Percentiles rank a stretch among this genome's conserved stretches.
Evolutionary conservation across 2,329 filamentous ascomycete species (phyloP).

Genomic region (Apiospora rasikravindrae): DNA sequence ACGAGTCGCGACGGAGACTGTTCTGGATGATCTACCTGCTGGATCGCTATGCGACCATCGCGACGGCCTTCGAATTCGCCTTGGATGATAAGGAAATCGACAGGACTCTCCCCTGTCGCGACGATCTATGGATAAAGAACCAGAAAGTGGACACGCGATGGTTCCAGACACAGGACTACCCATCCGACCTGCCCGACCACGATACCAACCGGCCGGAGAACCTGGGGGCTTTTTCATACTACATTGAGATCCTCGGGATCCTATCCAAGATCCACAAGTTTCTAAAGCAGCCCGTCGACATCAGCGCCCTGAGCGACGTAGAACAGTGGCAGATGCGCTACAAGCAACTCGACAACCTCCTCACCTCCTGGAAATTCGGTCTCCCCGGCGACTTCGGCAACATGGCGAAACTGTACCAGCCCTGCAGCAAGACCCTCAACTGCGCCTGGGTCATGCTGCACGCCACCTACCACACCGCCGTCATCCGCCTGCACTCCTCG

Average conservation of each 20-base stretch:
- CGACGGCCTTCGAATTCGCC: slow-evolving; percentile 91
- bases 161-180: slow-evolving; percentile 65
- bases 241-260: slow-evolving; percentile 87
- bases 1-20: slow-evolving; percentile 80
- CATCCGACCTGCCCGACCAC: slow-evolving; percentile 59
- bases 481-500: slow-evolving; percentile 89
- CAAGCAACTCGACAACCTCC: slow-evolving; percentile 79
- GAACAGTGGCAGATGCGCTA: slow-evolving; percentile 90
- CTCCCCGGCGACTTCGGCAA: slow-evolving; percentile 85
- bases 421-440: slow-evolving; percentile 71
- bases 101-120: slow-evolving; percentile 82
- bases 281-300: slow-evolving; percentile 87
- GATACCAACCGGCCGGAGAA: slow-evolving; percentile 76
- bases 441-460: slow-evolving; percentile 92
- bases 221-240: slow-evolving; percentile 85
- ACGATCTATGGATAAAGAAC: slow-evolving; percentile 85
- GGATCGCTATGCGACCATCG: slow-evolving; percentile 87
- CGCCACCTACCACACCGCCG: slow-evolving; percentile 85
- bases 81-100: slow-evolving; percentile 90
- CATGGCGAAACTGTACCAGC: slow-evolving; percentile 77
- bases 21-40: slow-evolving; percentile 96
- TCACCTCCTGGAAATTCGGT: slow-evolving; percentile 83
- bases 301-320: slow-evolving; percentile 81
- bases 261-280: slow-evolving; percentile 88
- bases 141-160: slow-evolving; percentile 83